Evolutionary conservation across 768 basidiomycete genomes (phyloP).

Genomic region (Melanogaster broomeanus): DNA sequence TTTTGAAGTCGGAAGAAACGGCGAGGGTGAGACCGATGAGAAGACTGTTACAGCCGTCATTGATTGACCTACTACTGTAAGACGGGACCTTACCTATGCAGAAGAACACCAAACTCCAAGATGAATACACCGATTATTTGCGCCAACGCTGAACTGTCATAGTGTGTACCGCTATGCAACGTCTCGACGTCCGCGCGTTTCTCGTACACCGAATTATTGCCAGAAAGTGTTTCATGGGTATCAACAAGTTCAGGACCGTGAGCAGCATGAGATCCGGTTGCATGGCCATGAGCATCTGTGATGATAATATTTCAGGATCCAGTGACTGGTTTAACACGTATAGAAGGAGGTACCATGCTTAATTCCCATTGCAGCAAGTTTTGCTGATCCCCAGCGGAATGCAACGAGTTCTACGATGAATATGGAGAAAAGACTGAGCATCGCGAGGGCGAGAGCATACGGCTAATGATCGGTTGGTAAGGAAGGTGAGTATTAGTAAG

Average conservation of each 20-base stretch:
- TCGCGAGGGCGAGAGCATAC: conserved; percentile 78
- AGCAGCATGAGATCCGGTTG: conserved; percentile 56
- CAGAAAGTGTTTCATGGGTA: neutral
- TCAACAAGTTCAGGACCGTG: conserved; percentile 63
- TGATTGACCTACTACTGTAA: neutral
- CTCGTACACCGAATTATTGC: conserved; percentile 18
- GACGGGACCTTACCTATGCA: conserved; percentile 60
- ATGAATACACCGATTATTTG: conserved; percentile 89
- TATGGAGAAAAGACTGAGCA: conserved; percentile 79
- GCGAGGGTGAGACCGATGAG: conserved; percentile 91
- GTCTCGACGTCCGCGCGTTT: conserved; percentile 29
- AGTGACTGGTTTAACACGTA: neutral
- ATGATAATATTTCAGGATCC: neutral
- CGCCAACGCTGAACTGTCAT: conserved; percentile 50
- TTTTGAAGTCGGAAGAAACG: conserved; percentile 77
- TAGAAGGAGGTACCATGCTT: conserved; percentile 48
- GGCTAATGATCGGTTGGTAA: conserved; percentile 47
- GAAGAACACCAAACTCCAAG: conserved; percentile 89
- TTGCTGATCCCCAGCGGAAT: conserved; percentile 82
- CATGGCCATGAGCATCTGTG: conserved; percentile 70
- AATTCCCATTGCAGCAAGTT: conserved; percentile 66
- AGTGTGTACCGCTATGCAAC: conserved; percentile 12
- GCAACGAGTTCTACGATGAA: conserved; percentile 87
- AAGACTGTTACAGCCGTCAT: conserved; percentile 44
- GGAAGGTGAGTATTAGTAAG: neutral